Evolutionary conservation across 2,329 filamentous ascomycete species (phyloP).

Genomic region (Colletotrichum sp.): DNA sequence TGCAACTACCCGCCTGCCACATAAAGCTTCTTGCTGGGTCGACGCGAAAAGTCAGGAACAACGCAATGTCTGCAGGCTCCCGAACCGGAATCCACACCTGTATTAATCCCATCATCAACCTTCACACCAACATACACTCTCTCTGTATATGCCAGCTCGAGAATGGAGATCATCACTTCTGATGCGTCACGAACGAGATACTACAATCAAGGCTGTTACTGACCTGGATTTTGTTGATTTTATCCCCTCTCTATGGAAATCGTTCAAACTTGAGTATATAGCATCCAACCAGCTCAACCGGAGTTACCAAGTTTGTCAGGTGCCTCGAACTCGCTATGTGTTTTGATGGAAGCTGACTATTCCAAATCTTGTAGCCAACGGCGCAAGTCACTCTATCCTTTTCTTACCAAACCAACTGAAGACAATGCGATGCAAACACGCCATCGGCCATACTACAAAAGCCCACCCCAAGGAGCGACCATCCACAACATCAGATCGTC

Average conservation of each 20-base stretch:
- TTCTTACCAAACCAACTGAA: background rate
- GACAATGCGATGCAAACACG: background rate
- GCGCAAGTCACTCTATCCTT: background rate
- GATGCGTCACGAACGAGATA: background rate
- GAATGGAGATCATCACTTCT: background rate
- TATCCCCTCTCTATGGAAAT: background rate
- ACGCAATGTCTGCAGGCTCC: background rate
- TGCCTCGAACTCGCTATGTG: background rate
- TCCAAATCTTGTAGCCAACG: background rate
- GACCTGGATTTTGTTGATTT: background rate
- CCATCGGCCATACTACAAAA: background rate
- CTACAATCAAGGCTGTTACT: background rate
- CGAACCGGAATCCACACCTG: background rate
- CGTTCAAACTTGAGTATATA: background rate
- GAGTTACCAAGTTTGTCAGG: background rate
- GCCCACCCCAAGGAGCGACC: background rate
- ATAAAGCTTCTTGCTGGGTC: background rate
- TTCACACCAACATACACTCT: background rate
- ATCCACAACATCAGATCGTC: constrained; percentile 10
- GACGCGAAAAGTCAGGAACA: background rate
- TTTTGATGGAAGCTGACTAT: background rate
- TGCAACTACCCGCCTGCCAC: background rate
- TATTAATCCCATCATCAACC: background rate
- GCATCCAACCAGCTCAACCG: background rate
- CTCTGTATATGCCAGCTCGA: background rate